Evolutionary conservation across 371 early-diverging fungal species (phyloP).

Genomic region (Syncephalastrum racemosum): DNA sequence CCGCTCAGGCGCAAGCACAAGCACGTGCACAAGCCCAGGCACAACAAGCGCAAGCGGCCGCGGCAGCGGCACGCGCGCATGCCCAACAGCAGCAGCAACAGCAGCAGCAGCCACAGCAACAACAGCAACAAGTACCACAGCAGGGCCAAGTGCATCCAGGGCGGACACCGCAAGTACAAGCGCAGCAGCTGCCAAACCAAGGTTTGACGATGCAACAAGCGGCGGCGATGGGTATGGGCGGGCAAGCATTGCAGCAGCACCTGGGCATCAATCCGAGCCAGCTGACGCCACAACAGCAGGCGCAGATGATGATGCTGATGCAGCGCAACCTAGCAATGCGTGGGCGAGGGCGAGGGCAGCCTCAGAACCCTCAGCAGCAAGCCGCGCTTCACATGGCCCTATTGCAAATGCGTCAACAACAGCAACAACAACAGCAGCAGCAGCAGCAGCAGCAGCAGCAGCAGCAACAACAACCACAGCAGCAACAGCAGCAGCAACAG

Average conservation of each 20-base stretch:
- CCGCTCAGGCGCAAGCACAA: conserved; percentile 10
- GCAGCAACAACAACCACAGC: conserved; percentile 38
- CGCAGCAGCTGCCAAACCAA: conserved; percentile 19
- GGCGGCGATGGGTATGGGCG: background rate
- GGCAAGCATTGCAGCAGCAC: too few species aligned
- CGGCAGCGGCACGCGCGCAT: too few species aligned
- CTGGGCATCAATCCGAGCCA: conserved; percentile 23
- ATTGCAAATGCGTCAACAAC: conserved; percentile 1
- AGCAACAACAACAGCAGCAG: conserved; percentile 10
- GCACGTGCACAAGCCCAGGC: conserved; percentile 14
- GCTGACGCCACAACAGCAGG: conserved; percentile 28
- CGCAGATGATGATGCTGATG: conserved; percentile 40
- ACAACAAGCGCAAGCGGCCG: conserved; percentile 4
- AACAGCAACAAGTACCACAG: conserved; percentile 21
- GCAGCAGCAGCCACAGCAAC: conserved; percentile 16
- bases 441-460: conserved; percentile 22
- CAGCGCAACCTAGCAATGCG: conserved; percentile 22
- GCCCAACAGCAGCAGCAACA: conserved; percentile 16
- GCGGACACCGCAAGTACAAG: conserved; percentile 22
- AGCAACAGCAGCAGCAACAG: conserved; percentile 19
- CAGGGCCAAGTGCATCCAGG: conserved; percentile 19
- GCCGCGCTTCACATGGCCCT: too few species aligned
- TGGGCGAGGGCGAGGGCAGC: conserved; percentile 33
- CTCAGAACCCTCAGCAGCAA: conserved; percentile 3
- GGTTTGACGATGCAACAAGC: conserved; percentile 10